These are phyloP conservation scores for Saccharata proteae DNA, from an alignment of 2,329 filamentous ascomycete species.

Conservation along the genomic window DNA sequence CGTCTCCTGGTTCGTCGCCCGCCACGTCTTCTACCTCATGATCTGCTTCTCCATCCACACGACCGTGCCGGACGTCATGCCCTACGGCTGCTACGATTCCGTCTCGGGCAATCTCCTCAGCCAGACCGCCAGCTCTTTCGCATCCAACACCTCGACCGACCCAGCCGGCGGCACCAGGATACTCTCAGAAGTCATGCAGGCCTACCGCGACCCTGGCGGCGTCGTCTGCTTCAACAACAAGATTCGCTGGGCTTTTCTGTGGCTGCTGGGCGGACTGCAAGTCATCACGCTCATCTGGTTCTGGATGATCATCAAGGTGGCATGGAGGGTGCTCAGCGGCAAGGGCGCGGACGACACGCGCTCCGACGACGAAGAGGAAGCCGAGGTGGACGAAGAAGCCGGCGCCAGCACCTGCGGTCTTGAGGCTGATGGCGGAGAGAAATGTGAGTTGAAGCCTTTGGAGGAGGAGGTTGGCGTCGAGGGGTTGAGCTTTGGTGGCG, in stretches of 20 bases:
- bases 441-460: constrained; percentile 32
- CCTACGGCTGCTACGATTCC: constrained; percentile 56
- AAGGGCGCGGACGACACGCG: constrained; percentile 71
- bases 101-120: constrained; percentile 15
- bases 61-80: constrained; percentile 50
- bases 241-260: constrained; percentile 67
- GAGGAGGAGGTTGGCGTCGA: constrained; percentile 70
- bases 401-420: constrained; percentile 11
- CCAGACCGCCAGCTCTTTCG: too few species aligned
- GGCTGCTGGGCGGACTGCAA: constrained; percentile 66
- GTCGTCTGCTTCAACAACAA: constrained; percentile 67
- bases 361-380: constrained; percentile 73
- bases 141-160: constrained; percentile 1
- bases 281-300: constrained; percentile 79
- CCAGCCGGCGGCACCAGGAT: constrained; percentile 27
- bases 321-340: constrained; percentile 65
- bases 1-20: constrained; percentile 67
- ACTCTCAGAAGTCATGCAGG: constrained; percentile 54
- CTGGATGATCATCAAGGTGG: constrained; percentile 72
- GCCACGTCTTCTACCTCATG: constrained; percentile 68
- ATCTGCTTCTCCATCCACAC: constrained; percentile 74
- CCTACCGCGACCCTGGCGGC: constrained; percentile 59
- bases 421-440: constrained; percentile 14
- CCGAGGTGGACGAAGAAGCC: constrained; percentile 43
- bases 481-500: constrained; percentile 46